These are phyloP conservation scores for Metschnikowia koreensis DNA, from an alignment of 805 yeast genomes.

Conservation along the genomic window DNA sequence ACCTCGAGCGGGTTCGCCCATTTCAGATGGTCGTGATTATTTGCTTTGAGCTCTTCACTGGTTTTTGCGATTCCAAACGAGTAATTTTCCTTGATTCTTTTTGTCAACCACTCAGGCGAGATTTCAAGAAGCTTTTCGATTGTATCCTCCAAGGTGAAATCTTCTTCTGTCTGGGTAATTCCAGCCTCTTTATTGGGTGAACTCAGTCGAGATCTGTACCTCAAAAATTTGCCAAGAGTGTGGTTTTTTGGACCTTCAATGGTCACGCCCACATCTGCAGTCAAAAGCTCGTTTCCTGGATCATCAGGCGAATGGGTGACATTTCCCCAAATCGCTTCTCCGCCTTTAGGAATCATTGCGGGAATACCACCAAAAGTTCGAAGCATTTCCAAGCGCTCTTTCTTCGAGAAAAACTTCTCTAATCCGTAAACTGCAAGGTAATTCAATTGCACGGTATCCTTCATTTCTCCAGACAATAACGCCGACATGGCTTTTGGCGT, in stretches of 20 bases:
- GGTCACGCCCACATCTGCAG: constrained; percentile 18
- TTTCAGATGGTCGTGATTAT: constrained; percentile 69
- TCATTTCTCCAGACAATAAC: constrained; percentile 95
- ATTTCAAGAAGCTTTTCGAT: constrained; percentile 61
- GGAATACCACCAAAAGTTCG: constrained; percentile 93
- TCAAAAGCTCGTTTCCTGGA: constrained; percentile 30
- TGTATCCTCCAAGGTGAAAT: constrained; percentile 65
- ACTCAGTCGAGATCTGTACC: constrained; percentile 52
- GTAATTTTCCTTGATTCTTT: constrained; percentile 66
- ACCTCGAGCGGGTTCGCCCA: constrained; percentile 97
- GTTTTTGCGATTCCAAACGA: constrained; percentile 74
- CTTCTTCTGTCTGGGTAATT: constrained; percentile 22
- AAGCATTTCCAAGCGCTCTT: constrained; percentile 83
- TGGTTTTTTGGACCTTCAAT: constrained; percentile 28
- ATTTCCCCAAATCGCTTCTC: constrained; percentile 85
- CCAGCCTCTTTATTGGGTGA: constrained; percentile 17
- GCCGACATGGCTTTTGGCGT: constrained; percentile 95
- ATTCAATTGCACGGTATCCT: constrained; percentile 92
- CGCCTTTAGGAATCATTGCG: constrained; percentile 96
- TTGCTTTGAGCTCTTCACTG: constrained; percentile 54
- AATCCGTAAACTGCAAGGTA: constrained; percentile 90
- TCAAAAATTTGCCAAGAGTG: constrained; percentile 72
- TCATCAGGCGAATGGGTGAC: constrained; percentile 71
- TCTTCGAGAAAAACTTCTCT: constrained; percentile 87
- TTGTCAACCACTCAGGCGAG: constrained; percentile 75